Conservation (phyloP, 176 grass and related monocot species). For the Rhynchospora breviuscula region DNA sequence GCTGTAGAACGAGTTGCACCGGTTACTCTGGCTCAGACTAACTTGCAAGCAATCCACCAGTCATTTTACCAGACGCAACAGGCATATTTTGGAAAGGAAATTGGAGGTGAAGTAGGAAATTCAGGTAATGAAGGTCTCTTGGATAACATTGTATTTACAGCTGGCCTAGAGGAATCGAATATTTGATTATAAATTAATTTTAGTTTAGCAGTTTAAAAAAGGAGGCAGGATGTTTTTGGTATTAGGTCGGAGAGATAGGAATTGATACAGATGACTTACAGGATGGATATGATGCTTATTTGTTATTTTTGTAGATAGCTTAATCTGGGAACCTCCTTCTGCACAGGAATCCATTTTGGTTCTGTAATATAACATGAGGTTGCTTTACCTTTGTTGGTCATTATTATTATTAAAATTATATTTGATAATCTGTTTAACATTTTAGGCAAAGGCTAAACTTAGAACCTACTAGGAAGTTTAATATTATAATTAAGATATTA, state of each 20-base stretch:
- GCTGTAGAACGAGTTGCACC: conserved; percentile 8
- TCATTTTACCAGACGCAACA: not conserved
- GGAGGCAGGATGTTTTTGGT: not conserved
- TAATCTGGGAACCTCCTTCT: not conserved
- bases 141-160: conserved; percentile 10
- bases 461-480: not conserved
- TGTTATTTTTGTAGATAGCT: not conserved
- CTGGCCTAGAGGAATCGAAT: not conserved
- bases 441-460: too few species aligned
- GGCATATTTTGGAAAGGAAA: conserved; percentile 10
- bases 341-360: too few species aligned
- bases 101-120: not conserved
- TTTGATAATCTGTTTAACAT: too few species aligned
- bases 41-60: conserved; percentile 2
- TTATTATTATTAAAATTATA: too few species aligned
- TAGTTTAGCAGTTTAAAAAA: not conserved
- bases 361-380: too few species aligned
- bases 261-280: not conserved
- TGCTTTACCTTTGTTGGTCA: too few species aligned
- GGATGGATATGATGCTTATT: not conserved
- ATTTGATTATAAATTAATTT: not conserved
- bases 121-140: not conserved
- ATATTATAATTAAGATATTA: not conserved
- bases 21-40: not conserved
- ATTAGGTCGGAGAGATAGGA: not conserved